Percentiles rank a stretch among this genome's conserved stretches.
phyloP scores from a whole-genome alignment of 495 filamentous ascomycete species.

The Penicillium maclennaniae region DNA sequence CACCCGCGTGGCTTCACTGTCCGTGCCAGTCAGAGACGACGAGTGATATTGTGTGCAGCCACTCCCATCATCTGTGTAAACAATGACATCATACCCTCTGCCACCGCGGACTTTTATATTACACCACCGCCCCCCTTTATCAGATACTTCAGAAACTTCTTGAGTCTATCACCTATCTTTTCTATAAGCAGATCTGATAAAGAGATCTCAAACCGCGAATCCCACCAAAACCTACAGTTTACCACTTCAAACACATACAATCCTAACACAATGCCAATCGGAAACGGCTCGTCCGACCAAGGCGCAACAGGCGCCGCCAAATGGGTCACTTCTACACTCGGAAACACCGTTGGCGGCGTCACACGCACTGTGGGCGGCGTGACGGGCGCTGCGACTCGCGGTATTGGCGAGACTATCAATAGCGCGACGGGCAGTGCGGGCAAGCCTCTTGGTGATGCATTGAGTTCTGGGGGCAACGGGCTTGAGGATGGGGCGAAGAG shows the following conservation, averaged over 20 bases:
- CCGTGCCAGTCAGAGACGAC: neutral
- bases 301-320: slow-evolving; percentile 41
- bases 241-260: neutral
- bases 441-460: slow-evolving; percentile 61
- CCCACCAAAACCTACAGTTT: no score
- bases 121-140: neutral
- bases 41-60: slow-evolving; percentile 9
- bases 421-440: slow-evolving; percentile 60
- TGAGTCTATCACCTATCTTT: neutral
- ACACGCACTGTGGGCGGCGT: slow-evolving; percentile 67
- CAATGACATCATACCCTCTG: slow-evolving; percentile 20
- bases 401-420: slow-evolving; percentile 60
- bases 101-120: neutral
- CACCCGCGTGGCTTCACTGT: neutral
- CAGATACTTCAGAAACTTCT: neutral
- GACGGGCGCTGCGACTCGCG: slow-evolving; percentile 62
- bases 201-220: neutral
- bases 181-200: neutral
- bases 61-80: slow-evolving; percentile 15
- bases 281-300: slow-evolving; percentile 24
- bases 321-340: slow-evolving; percentile 50
- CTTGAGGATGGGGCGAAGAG: slow-evolving; percentile 54
- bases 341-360: slow-evolving; percentile 59
- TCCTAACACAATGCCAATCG: slow-evolving; percentile 14
- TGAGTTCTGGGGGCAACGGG: slow-evolving; percentile 57